phyloP scores from a whole-genome alignment of 2,329 filamentous ascomycete species.

The Pyrenophora tritici-repentis region DNA sequence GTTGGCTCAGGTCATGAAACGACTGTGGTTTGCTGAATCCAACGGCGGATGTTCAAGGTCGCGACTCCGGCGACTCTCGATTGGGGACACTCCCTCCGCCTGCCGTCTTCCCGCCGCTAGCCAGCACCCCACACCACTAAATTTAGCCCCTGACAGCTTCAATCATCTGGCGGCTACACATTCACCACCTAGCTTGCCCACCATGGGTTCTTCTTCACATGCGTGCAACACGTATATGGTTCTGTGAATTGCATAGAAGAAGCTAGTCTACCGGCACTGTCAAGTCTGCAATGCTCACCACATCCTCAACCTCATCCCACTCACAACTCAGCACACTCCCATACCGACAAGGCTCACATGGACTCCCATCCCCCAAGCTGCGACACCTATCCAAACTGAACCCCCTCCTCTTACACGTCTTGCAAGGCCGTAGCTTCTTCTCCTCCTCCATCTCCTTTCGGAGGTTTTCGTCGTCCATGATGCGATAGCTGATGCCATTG shows the following conservation, averaged over 20 bases:
- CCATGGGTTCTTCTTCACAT: background rate
- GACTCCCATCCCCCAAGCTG: slow-evolving; percentile 21
- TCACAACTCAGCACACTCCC: slow-evolving; percentile 12
- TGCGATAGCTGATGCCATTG: slow-evolving; percentile 29
- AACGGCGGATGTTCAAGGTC: slow-evolving; percentile 1
- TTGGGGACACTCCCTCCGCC: slow-evolving; percentile 10
- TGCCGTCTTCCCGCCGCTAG: slow-evolving; percentile 14
- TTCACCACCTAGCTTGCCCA: background rate
- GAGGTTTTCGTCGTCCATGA: slow-evolving; percentile 32
- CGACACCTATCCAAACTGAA: slow-evolving; percentile 17
- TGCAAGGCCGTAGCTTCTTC: slow-evolving; percentile 18
- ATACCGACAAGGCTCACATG: slow-evolving; percentile 20
- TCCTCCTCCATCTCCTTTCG: slow-evolving; percentile 16
- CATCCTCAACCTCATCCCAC: slow-evolving; percentile 10
- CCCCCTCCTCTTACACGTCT: slow-evolving; percentile 13
- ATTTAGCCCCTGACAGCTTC: background rate
- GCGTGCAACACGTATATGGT: no score
- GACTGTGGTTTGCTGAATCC: slow-evolving; percentile 5
- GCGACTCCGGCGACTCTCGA: slow-evolving; percentile 9
- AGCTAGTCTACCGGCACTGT: no score
- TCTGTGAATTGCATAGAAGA: no score
- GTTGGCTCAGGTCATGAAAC: background rate
- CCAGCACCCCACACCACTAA: slow-evolving; percentile 5
- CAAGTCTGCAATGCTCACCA: background rate
- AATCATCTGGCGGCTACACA: no score